Evolutionary conservation across 169 alveolate genomes (phyloP).

Genomic region (Plasmodium ovale): DNA sequence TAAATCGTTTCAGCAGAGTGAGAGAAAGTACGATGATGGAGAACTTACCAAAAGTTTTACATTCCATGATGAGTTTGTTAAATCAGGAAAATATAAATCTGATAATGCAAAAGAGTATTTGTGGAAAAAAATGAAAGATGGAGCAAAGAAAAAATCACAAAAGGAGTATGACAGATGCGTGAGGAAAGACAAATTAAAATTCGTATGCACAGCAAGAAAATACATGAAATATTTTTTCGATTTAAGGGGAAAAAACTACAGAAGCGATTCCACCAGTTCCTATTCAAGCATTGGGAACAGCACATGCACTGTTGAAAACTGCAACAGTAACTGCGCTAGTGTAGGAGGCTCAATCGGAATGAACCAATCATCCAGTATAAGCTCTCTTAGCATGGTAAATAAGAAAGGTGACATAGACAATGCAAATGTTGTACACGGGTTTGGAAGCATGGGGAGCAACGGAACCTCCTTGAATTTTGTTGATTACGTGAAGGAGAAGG

Average conservation of each 20-base stretch:
- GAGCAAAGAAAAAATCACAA: conserved; percentile 30
- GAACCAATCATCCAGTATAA: background rate
- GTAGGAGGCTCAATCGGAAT: background rate
- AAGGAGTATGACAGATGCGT: conserved; percentile 30
- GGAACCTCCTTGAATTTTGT: background rate
- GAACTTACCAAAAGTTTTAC: conserved; percentile 2
- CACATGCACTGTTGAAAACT: background rate
- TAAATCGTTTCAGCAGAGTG: background rate
- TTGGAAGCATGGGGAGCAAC: background rate
- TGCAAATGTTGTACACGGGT: background rate
- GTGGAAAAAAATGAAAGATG: conserved; percentile 39
- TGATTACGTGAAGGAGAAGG: background rate
- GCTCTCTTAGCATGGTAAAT: background rate
- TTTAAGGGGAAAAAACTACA: conserved; percentile 21
- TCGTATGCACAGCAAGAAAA: conserved; percentile 36
- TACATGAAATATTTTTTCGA: conserved; percentile 40
- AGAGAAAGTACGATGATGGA: conserved; percentile 20
- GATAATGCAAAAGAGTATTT: conserved; percentile 20
- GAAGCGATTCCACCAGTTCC: background rate
- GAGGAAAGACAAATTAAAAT: conserved; percentile 2
- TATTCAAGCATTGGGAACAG: background rate
- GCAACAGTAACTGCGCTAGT: background rate
- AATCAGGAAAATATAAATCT: conserved; percentile 11
- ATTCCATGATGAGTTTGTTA: conserved; percentile 1
- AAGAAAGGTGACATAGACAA: background rate